Percentiles rank a stretch among this genome's conserved stretches.
phyloP scores from a whole-genome alignment of 192 early-diverging fungal species.

The Backusella australiensis region DNA sequence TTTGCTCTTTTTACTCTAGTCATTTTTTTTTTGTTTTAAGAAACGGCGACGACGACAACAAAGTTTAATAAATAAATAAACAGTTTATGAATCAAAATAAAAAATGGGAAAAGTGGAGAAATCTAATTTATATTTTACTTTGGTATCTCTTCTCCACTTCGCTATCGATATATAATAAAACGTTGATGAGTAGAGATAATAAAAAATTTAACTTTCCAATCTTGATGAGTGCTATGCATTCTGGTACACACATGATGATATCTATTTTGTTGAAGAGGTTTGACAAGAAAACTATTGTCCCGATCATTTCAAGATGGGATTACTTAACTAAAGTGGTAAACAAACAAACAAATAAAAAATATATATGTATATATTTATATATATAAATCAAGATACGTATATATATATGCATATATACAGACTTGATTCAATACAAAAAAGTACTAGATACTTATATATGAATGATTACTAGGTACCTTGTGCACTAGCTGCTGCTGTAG shows the following conservation, averaged over 20 bases:
- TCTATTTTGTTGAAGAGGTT: slow-evolving; percentile 53
- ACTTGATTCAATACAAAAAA: too few relatives aligned
- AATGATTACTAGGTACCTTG: slow-evolving; percentile 31
- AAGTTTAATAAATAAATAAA: neutral
- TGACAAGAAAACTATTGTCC: slow-evolving; percentile 22
- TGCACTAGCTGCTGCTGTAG: slow-evolving; percentile 74
- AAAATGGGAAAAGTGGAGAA: slow-evolving; percentile 16
- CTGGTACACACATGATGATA: slow-evolving; percentile 64
- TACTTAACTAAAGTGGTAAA: slow-evolving; percentile 33
- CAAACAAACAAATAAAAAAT: neutral
- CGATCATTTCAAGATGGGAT: slow-evolving; percentile 13
- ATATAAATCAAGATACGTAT: neutral
- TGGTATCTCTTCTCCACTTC: slow-evolving; percentile 80
- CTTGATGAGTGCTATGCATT: slow-evolving; percentile 75
- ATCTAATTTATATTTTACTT: slow-evolving; percentile 43
- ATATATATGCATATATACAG: neutral
- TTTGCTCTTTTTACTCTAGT: neutral
- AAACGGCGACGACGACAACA: neutral
- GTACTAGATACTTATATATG: neutral
- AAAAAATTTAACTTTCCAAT: slow-evolving; percentile 75
- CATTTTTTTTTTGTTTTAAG: neutral
- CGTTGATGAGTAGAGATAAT: slow-evolving; percentile 70
- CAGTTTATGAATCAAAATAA: neutral
- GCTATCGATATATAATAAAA: slow-evolving; percentile 82
- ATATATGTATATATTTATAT: neutral